Percentiles rank a stretch among this genome's conserved stretches.
These are phyloP conservation scores for Fusarium proliferatum DNA, from an alignment of 2,329 filamentous ascomycete genomes.

Conservation along the genomic window DNA sequence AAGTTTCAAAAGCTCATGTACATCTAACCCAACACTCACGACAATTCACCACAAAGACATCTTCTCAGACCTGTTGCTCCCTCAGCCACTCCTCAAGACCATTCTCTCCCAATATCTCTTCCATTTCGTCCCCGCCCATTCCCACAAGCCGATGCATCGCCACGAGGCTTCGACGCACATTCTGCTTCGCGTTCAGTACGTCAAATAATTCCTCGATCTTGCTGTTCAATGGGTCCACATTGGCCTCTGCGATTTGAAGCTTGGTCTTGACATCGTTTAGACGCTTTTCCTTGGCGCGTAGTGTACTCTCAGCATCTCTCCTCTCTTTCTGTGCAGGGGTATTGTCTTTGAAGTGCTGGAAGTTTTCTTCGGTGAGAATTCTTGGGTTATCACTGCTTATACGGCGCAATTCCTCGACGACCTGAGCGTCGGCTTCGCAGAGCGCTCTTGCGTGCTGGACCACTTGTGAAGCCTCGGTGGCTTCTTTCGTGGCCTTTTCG, in stretches of 20 bases:
- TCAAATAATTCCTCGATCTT: background rate
- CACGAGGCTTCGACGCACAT: background rate
- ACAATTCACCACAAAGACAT: too few species aligned
- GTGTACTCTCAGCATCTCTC: rapidly evolving
- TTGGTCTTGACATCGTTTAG: background rate
- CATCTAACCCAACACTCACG: background rate
- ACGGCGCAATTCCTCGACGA: background rate
- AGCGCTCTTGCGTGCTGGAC: background rate
- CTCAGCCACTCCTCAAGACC: background rate
- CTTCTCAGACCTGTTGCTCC: background rate
- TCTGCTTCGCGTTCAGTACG: background rate
- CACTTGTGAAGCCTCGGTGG: background rate
- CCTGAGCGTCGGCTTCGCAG: background rate
- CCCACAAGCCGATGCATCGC: background rate
- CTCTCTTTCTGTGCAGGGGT: background rate
- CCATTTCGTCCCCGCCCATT: background rate
- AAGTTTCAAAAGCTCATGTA: background rate
- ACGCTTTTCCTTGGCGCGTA: background rate
- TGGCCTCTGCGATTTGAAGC: background rate
- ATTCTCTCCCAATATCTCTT: background rate
- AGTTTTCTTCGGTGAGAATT: background rate
- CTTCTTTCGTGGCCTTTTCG: background rate
- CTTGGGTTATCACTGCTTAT: background rate
- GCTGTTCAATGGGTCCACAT: rapidly evolving
- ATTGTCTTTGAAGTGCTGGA: rapidly evolving